Conservation (phyloP, 192 early-diverging fungal species). For the Coemansia sp. region DNA sequence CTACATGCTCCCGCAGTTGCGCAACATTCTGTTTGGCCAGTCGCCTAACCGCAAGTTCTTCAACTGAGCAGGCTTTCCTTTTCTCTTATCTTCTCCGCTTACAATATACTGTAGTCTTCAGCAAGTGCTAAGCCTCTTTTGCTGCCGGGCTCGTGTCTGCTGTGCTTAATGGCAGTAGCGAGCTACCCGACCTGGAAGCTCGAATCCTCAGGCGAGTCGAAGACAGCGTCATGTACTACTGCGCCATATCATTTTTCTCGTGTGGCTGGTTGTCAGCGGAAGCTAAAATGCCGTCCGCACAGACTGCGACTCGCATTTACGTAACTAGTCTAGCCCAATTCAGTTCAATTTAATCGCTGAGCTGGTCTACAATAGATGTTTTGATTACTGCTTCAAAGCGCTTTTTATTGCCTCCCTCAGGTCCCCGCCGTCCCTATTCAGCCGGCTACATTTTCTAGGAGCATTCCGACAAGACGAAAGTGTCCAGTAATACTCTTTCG, state of each 20-base stretch:
- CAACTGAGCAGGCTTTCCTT: constrained; percentile 55
- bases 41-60: constrained; percentile 92
- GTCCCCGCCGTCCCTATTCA: neutral
- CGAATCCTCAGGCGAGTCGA: too few relatives aligned
- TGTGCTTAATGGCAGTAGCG: too few relatives aligned
- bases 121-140: too few relatives aligned
- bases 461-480: neutral
- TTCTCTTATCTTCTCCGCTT: too few relatives aligned
- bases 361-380: too few relatives aligned
- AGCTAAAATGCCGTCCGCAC: neutral
- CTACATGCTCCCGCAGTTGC: constrained; percentile 92
- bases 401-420: neutral
- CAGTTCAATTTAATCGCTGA: neutral
- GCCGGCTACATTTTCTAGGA: neutral
- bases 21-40: constrained; percentile 87
- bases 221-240: too few relatives aligned
- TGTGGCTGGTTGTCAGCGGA: neutral
- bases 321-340: neutral
- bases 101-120: constrained; percentile 4
- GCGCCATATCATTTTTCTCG: neutral
- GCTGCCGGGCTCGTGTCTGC: too few relatives aligned
- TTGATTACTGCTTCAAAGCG: too few relatives aligned
- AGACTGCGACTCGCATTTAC: too few relatives aligned
- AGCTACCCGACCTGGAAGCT: too few relatives aligned
- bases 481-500: neutral